These are phyloP conservation scores for Cynanchum wilfordii DNA, from an alignment of 257 asterid species.

Conservation along the genomic window DNA sequence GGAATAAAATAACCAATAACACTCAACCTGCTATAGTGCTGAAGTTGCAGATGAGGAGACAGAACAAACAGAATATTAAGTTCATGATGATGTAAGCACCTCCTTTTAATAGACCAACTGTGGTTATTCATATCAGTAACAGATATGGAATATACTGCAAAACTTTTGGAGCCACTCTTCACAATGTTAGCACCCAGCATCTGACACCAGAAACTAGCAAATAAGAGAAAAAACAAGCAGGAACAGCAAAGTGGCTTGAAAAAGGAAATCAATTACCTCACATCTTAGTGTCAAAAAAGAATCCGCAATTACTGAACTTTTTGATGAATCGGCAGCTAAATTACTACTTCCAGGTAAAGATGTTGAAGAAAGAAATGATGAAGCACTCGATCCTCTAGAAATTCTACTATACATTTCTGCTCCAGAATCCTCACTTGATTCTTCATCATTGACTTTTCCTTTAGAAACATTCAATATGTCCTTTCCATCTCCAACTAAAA, in stretches of 20 bases:
- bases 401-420: slow-evolving; percentile 54
- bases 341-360: slow-evolving; percentile 59
- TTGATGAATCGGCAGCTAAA: slow-evolving; percentile 50
- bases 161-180: slow-evolving; percentile 85
- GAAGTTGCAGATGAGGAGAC: slow-evolving; percentile 2
- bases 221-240: slow-evolving; percentile 20
- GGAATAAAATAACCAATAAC: neutral
- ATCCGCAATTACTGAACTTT: slow-evolving; percentile 57
- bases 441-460: slow-evolving; percentile 43
- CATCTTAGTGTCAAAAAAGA: slow-evolving; percentile 74
- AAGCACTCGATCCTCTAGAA: slow-evolving; percentile 58
- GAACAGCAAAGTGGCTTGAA: slow-evolving; percentile 4
- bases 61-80: slow-evolving; percentile 4
- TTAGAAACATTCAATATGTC: slow-evolving; percentile 51
- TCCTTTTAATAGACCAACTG: slow-evolving; percentile 97
- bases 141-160: slow-evolving; percentile 80
- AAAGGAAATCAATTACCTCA: slow-evolving; percentile 55
- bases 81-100: slow-evolving; percentile 37
- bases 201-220: slow-evolving; percentile 43
- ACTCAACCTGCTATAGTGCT: neutral
- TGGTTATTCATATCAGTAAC: slow-evolving; percentile 72
- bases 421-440: slow-evolving; percentile 74
- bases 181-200: slow-evolving; percentile 85
- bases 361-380: slow-evolving; percentile 62
- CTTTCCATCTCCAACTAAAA: slow-evolving; percentile 66